These are phyloP conservation scores for Protomyces arabidopsidicola DNA, from an alignment of 1,139 yeast species.

Conservation along the genomic window DNA sequence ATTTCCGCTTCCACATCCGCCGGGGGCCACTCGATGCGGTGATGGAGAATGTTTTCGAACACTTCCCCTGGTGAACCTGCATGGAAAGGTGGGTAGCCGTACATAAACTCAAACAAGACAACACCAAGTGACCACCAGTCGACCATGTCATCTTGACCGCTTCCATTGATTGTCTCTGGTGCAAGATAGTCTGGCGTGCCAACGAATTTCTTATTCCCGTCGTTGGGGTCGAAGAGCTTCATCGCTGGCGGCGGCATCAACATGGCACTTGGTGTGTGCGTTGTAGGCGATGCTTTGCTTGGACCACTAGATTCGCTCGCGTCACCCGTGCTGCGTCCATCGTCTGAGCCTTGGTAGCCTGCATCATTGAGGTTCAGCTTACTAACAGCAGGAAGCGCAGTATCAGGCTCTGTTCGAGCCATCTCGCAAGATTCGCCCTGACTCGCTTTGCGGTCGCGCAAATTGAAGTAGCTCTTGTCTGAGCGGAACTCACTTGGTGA, in stretches of 20 bases:
- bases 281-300: not conserved
- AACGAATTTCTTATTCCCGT: conserved; percentile 60
- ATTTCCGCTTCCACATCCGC: conserved; percentile 41
- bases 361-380: conserved; percentile 8
- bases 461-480: conserved; percentile 13
- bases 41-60: conserved; percentile 69
- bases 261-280: not conserved
- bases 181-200: conserved; percentile 98
- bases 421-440: not conserved
- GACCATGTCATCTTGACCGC: conserved; percentile 75
- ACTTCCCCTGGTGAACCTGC: conserved; percentile 75
- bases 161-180: conserved; percentile 88
- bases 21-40: conserved; percentile 84
- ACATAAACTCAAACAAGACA: conserved; percentile 82
- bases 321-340: conserved; percentile 4
- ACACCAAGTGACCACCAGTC: conserved; percentile 99
- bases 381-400: conserved; percentile 4
- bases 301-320: conserved; percentile 7
- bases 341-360: conserved; percentile 6
- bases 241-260: conserved; percentile 42
- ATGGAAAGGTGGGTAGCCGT: conserved; percentile 95
- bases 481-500: conserved; percentile 8
- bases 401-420: not conserved
- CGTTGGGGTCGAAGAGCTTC: conserved; percentile 66
- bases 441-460: conserved; percentile 15